Conservation (phyloP, 2,329 filamentous ascomycete genomes). For the Sphaerulina populicola region DNA sequence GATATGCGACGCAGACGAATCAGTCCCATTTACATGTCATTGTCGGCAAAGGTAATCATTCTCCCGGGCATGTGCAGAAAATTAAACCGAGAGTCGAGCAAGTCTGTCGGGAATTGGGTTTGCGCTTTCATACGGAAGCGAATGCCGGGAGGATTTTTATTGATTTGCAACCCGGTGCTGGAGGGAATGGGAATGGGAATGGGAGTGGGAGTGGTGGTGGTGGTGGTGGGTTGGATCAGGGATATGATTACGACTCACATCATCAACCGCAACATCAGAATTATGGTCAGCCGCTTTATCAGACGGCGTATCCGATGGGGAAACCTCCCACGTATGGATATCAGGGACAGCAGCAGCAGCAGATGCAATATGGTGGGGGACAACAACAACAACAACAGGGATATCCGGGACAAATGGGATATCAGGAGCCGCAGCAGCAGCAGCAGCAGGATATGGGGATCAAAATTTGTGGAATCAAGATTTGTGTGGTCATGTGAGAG, state of each 20-base stretch:
- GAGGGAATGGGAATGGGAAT: conserved; percentile 36
- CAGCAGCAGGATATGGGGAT: conserved; percentile 21
- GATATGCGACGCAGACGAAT: conserved; percentile 62
- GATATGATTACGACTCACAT: conserved; percentile 33
- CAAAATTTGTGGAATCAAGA: conserved; percentile 31
- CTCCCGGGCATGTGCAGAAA: conserved; percentile 72
- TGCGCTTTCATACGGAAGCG: conserved; percentile 76
- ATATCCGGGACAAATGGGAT: conserved; percentile 32
- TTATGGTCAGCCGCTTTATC: conserved; percentile 37
- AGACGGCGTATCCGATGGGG: conserved; percentile 35
- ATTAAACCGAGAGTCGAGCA: conserved; percentile 91
- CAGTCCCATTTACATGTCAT: conserved; percentile 87
- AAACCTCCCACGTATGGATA: conserved; percentile 32
- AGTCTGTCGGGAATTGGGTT: conserved; percentile 69
- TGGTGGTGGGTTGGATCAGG: no score
- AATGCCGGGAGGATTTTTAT: conserved; percentile 87
- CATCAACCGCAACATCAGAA: conserved; percentile 32
- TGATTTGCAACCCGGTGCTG: conserved; percentile 62
- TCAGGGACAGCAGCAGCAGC: conserved; percentile 37
- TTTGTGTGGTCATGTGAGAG: conserved; percentile 31
- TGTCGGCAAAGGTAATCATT: conserved; percentile 92
- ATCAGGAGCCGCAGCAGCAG: conserved; percentile 23
- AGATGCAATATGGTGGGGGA: conserved; percentile 35
- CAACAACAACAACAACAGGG: conserved; percentile 24
- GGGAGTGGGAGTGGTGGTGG: conserved; percentile 34